Evolutionary conservation across 495 filamentous ascomycete genomes (phyloP).

Genomic region (Penicillium turbatum): DNA sequence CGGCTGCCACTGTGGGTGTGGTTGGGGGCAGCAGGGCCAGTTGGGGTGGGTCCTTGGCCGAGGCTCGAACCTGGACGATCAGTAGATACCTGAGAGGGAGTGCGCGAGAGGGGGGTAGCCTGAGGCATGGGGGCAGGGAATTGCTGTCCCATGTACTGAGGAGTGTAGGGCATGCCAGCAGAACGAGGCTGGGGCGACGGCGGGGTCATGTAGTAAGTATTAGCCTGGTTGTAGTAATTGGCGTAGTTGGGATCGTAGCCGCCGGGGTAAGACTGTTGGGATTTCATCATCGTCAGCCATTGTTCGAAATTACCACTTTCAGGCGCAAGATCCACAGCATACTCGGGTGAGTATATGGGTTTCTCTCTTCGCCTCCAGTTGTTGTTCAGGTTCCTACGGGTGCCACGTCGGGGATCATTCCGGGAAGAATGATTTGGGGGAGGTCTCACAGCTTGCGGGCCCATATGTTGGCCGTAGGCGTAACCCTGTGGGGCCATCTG

Average conservation of each 20-base stretch:
- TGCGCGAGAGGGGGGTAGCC: conserved; percentile 72
- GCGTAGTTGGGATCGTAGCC: conserved; percentile 46
- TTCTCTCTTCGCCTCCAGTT: not conserved
- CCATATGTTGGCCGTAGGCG: conserved; percentile 59
- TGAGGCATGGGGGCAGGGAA: conserved; percentile 39
- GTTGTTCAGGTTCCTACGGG: not conserved
- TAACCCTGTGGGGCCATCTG: conserved; percentile 55
- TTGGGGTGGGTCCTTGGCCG: conserved; percentile 58
- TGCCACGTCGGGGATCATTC: conserved; percentile 27
- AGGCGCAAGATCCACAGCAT: conserved; percentile 55
- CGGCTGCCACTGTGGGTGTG: conserved; percentile 58
- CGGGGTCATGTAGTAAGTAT: conserved; percentile 44
- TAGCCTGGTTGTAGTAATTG: conserved; percentile 37
- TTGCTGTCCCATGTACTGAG: conserved; percentile 31
- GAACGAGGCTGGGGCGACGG: conserved; percentile 49
- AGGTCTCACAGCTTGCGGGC: conserved; percentile 62
- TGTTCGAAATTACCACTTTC: conserved; percentile 67
- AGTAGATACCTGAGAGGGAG: conserved; percentile 72
- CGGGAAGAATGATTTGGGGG: conserved; percentile 29
- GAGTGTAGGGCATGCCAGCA: conserved; percentile 51
- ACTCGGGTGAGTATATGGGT: not conserved
- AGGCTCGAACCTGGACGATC: conserved; percentile 79
- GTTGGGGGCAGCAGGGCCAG: conserved; percentile 53
- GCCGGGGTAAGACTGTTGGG: conserved; percentile 47
- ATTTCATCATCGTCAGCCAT: conserved; percentile 63